Percentiles rank a stretch among this genome's conserved stretches.
Conservation (phyloP, 129 eudicot species). For the Calendula officinalis region DNA sequence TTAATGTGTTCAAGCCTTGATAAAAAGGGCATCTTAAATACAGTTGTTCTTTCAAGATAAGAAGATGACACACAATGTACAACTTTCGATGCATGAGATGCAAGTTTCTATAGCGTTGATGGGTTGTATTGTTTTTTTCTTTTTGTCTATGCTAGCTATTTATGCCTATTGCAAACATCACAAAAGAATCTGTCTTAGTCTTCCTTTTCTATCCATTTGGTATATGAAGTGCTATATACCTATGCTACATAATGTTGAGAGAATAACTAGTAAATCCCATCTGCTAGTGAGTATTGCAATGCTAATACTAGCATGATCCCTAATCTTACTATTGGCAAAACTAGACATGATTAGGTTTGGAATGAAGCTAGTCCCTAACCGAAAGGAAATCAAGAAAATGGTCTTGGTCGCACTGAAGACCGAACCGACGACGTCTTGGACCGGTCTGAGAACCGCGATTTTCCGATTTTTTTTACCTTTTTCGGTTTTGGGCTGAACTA, state of each 20-base stretch:
- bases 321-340: constrained; percentile 1
- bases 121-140: constrained; percentile 4
- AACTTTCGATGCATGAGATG: not conserved
- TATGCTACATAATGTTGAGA: constrained; percentile 12
- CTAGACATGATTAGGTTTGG: not conserved
- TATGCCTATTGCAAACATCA: constrained; percentile 29
- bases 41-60: constrained; percentile 17
- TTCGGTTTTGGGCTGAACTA: no score
- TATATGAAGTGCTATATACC: constrained; percentile 21
- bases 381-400: no score
- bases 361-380: not conserved
- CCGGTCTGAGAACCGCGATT: no score
- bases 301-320: constrained; percentile 4
- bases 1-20: constrained; percentile 22
- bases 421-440: no score
- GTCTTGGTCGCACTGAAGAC: no score
- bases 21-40: constrained; percentile 23
- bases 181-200: constrained; percentile 22
- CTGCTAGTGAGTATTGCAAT: constrained; percentile 9
- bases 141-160: constrained; percentile 28
- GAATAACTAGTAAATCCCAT: constrained; percentile 17
- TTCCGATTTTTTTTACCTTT: no score
- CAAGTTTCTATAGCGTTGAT: not conserved
- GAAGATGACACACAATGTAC: constrained; percentile 9
- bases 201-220: constrained; percentile 22